A percentile compares a stretch with the other conserved stretches of the same genome.
phyloP scores from a whole-genome alignment of 257 asterid genomes.

The Paulownia fortunei region DNA sequence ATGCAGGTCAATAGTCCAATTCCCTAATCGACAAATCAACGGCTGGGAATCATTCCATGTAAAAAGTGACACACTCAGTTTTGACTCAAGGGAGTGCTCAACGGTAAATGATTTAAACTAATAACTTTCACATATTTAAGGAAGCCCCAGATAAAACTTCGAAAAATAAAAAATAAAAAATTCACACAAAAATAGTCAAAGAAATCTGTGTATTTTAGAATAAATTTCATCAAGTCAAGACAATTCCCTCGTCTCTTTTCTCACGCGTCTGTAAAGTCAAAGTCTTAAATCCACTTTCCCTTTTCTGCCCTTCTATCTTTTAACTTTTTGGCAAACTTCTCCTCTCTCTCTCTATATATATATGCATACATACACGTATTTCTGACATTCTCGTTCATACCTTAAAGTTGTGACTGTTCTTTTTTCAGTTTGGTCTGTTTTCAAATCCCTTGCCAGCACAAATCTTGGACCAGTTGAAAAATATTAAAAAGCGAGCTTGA shows the following conservation, averaged over 20 bases:
- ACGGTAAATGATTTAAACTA: not conserved
- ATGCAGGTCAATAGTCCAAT: not conserved
- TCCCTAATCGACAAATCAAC: not conserved
- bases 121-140: not conserved
- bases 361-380: not conserved
- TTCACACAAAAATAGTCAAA: conserved; percentile 14
- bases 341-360: conserved; percentile 1
- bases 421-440: not conserved
- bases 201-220: not conserved
- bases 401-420: not conserved
- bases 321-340: not conserved
- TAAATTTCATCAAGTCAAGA: conserved; percentile 35
- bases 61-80: not conserved
- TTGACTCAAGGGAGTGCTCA: not conserved
- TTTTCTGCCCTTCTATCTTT: not conserved
- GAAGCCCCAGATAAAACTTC: not conserved
- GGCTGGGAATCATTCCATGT: not conserved
- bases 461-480: not conserved
- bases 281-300: not conserved
- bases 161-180: not conserved
- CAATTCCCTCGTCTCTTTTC: not conserved
- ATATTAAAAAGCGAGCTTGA: not conserved
- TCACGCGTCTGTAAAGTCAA: conserved; percentile 32
- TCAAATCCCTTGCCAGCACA: not conserved
- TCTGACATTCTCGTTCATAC: conserved; percentile 4